phyloP scores from a whole-genome alignment of 345 rosid species.

The Murraya paniculata region DNA sequence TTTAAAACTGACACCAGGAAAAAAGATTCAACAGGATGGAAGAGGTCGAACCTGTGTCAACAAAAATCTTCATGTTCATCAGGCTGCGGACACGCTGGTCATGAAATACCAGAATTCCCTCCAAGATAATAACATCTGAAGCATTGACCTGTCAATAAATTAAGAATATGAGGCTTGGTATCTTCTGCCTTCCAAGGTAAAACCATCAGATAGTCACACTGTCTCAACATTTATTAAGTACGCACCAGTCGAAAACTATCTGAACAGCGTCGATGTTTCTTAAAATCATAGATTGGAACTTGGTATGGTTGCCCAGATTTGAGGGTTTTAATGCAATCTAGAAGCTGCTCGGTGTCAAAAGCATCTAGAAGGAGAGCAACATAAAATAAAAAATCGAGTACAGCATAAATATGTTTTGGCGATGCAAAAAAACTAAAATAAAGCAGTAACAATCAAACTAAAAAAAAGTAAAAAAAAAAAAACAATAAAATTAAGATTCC shows the following conservation, averaged over 20 bases:
- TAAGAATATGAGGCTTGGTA: not conserved
- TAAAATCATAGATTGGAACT: conserved; percentile 92
- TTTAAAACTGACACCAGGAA: not conserved
- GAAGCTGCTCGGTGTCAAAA: conserved; percentile 95
- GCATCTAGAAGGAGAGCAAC: conserved; percentile 54
- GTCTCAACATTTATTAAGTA: not conserved
- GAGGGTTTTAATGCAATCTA: conserved; percentile 73
- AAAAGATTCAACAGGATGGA: conserved; percentile 8
- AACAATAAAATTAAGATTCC: not conserved
- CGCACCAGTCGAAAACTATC: conserved; percentile 90
- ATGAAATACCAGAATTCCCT: conserved; percentile 95
- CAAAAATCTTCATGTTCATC: conserved; percentile 98
- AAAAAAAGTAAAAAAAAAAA: not conserved
- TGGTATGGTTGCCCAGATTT: conserved; percentile 77
- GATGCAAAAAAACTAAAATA: not conserved
- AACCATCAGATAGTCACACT: not conserved
- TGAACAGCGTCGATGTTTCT: conserved; percentile 73
- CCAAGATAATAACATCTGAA: conserved; percentile 96
- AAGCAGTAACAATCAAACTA: not conserved
- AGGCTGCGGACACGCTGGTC: conserved; percentile 83
- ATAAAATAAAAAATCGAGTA: not conserved
- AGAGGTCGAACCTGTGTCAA: conserved; percentile 73
- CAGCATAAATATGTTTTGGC: not conserved
- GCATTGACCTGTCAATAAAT: conserved; percentile 71
- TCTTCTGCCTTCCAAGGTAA: not conserved